Base-by-base conservation (phyloP, 306 rosid genomes). In the Vicia sativa region DNA sequence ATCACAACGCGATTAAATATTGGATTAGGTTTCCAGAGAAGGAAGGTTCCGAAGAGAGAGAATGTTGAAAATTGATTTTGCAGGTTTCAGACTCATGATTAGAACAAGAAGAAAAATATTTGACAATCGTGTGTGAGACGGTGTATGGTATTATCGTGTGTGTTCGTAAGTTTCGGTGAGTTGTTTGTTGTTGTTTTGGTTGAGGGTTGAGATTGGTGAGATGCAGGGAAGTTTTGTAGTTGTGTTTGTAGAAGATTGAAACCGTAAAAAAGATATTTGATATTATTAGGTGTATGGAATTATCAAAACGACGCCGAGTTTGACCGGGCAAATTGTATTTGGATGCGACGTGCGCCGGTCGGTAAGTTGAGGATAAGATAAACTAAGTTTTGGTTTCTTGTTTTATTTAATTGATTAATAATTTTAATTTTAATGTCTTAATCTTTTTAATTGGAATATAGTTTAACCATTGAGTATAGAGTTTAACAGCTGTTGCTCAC, bases 291-390 rank as follows among this genome's bases (percentile, higher is more conserved):
- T 31, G 38, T 25, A 12, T 28, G 18, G 14, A 1, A 19, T 16
- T 1, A 35, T 18, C 25, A 7, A 72, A 66, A 77, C 70, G 81
- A 78, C 78, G 74, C 73, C 81, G 61, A 19, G 34, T 78, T 78
- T 77, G 81, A 77, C 81, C 63, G 39, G 53, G 65, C 65, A 43
- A 11, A 38, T 56, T 14, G 76, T 42, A 5, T 76, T 76, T 42
- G 71, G 70, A 13, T 43, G 16, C 8, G 8, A 43, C 4, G 50
- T 26, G 56, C 3, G 9, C 38, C 37, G 60, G 39, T 39, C 21
- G 43, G 14, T 31, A 13, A 15, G 11, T 43, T 43, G 26, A 29
- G 7, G 8, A 31, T 34, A 34, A 34, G 9, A 34, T 34, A 34
- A 34, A 34, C 38, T 34, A 34, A 7, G 7, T 34, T 34, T 34